These are phyloP conservation scores for Epichloe glyceriae DNA, from an alignment of 2,329 filamentous ascomycete species.

Conservation along the genomic window DNA sequence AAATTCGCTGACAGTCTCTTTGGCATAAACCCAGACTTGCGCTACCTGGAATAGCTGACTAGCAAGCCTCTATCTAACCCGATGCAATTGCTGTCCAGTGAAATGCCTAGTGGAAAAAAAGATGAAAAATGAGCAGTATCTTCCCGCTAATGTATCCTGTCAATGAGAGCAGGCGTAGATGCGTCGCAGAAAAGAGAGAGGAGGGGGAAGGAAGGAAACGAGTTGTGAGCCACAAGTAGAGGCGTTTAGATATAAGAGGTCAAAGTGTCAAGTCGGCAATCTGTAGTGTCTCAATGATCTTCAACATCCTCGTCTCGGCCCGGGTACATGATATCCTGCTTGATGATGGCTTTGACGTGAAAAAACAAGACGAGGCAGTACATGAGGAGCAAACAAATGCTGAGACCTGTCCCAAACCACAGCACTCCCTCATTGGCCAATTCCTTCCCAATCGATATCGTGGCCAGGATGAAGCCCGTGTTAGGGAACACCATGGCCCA, in stretches of 20 bases:
- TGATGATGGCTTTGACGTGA: conserved; percentile 31
- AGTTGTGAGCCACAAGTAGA: neutral
- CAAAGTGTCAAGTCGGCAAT: neutral
- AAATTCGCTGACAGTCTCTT: neutral
- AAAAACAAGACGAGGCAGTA: conserved; percentile 32
- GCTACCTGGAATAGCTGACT: neutral
- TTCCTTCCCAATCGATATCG: conserved; percentile 38
- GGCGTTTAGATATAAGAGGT: neutral
- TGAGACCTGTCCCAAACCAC: conserved; percentile 38
- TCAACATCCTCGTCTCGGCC: conserved; percentile 41
- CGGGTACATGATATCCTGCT: conserved; percentile 43
- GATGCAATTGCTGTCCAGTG: neutral
- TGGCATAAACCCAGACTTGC: neutral
- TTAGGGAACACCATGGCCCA: conserved; percentile 54
- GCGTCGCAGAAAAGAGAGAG: neutral
- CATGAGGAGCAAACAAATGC: conserved; percentile 27
- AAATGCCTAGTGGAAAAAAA: neutral
- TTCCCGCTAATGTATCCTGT: neutral
- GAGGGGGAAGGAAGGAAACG: neutral
- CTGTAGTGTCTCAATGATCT: conserved; percentile 16
- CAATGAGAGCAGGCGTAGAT: neutral
- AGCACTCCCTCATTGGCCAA: conserved; percentile 31
- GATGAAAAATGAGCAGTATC: neutral
- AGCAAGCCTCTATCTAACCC: neutral
- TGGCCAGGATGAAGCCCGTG: conserved; percentile 44